These are phyloP conservation scores for Collybiopsis confluens DNA, from an alignment of 768 basidiomycete species.

Conservation along the genomic window DNA sequence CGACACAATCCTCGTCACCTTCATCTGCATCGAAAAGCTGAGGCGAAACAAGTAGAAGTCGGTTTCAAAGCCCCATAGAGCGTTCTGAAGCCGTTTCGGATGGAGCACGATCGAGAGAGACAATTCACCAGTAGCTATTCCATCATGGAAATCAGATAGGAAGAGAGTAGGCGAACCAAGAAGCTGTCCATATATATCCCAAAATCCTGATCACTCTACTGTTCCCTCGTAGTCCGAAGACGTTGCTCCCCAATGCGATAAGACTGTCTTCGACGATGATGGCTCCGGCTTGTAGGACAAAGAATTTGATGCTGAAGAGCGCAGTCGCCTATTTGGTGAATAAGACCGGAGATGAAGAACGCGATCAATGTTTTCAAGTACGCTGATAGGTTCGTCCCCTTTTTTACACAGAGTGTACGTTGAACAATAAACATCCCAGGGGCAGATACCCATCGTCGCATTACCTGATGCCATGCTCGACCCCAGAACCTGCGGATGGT, in stretches of 20 bases:
- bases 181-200: neutral
- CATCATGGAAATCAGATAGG: conserved; percentile 17
- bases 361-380: neutral
- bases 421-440: neutral
- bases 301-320: conserved; percentile 18
- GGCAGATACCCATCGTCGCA: neutral
- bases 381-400: conserved; percentile 5
- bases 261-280: conserved; percentile 30
- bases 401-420: conserved; percentile 5
- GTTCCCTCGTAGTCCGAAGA: too few relatives aligned
- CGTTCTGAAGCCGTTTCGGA: neutral
- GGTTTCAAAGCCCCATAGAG: neutral
- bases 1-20: neutral
- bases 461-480: neutral
- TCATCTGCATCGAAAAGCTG: conserved; percentile 1
- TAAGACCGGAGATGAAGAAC: neutral
- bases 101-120: too few relatives aligned
- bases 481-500: neutral
- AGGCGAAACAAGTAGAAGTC: neutral
- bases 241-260: neutral
- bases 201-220: neutral
- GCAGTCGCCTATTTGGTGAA: neutral
- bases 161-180: conserved; percentile 9
- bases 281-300: conserved; percentile 26
- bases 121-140: neutral